Conservation (phyloP, 345 rosid species). For the Heritiera fomes region DNA sequence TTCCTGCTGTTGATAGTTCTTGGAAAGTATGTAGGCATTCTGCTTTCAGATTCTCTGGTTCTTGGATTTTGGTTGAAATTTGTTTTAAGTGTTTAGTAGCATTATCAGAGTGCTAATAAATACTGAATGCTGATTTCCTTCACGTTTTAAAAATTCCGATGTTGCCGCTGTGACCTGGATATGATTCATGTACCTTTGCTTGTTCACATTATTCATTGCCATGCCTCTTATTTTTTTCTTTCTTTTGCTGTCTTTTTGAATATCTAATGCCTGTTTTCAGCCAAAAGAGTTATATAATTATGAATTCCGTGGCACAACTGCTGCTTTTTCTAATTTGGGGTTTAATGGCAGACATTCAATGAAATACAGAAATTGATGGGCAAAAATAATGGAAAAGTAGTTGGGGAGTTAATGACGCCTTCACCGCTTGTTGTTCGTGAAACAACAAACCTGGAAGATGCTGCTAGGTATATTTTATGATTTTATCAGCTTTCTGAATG, state of each 20-base stretch:
- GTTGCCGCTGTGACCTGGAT: not conserved
- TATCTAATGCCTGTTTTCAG: not conserved
- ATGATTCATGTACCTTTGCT: not conserved
- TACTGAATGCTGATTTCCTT: not conserved
- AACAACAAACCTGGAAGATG: constrained; percentile 81
- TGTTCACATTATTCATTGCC: not conserved
- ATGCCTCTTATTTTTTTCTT: not conserved
- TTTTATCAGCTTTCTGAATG: not conserved
- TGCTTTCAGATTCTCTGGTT: constrained; percentile 6
- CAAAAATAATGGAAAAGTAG: constrained; percentile 81
- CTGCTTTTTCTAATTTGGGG: constrained; percentile 28
- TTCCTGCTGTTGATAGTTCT: constrained; percentile 81
- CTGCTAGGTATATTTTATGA: constrained; percentile 61
- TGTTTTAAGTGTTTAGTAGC: not conserved
- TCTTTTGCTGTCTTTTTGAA: not conserved
- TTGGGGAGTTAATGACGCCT: constrained; percentile 93
- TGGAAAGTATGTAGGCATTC: constrained; percentile 67
- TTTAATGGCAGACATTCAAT: constrained; percentile 63
- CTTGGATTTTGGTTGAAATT: constrained; percentile 1
- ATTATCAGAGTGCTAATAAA: not conserved
- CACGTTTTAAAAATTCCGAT: not conserved
- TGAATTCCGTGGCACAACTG: not conserved
- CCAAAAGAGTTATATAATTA: not conserved
- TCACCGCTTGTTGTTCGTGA: constrained; percentile 79
- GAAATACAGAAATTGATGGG: constrained; percentile 72